phyloP scores from a whole-genome alignment of 805 yeast genomes.

The Yamadazyma nakazawae region DNA sequence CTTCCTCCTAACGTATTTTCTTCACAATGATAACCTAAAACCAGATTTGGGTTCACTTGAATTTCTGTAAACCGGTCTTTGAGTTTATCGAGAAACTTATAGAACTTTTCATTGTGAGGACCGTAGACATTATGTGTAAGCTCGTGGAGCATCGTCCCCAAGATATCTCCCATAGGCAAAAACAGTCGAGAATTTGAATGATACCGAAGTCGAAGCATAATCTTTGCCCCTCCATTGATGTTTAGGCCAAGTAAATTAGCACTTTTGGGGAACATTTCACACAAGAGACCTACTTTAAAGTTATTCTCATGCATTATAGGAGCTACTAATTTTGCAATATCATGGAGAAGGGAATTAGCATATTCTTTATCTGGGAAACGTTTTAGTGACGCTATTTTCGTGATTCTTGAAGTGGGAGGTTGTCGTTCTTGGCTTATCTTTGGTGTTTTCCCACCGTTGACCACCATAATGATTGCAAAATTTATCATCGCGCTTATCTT shows the following conservation, averaged over 20 bases:
- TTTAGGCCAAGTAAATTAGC: constrained; percentile 71
- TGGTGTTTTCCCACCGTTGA: constrained; percentile 4
- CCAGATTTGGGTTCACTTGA: constrained; percentile 36
- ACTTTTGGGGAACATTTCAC: constrained; percentile 80
- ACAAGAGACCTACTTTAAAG: constrained; percentile 61
- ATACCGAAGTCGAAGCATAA: constrained; percentile 66
- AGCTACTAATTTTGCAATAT: constrained; percentile 66
- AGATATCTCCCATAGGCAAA: constrained; percentile 57
- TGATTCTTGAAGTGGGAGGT: constrained; percentile 35
- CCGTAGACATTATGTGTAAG: constrained; percentile 77
- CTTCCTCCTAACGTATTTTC: constrained; percentile 44
- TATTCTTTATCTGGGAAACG: constrained; percentile 34
- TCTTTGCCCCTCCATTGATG: constrained; percentile 72
- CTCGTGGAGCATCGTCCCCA: constrained; percentile 89
- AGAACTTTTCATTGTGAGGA: constrained; percentile 75
- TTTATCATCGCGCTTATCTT: not conserved
- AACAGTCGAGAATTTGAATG: constrained; percentile 52
- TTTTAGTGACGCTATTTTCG: constrained; percentile 37
- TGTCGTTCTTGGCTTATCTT: constrained; percentile 17
- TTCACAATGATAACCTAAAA: constrained; percentile 44
- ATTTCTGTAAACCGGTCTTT: constrained; percentile 47
- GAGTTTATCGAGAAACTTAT: constrained; percentile 59
- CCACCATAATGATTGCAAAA: constrained; percentile 2
- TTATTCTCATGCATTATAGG: constrained; percentile 72
- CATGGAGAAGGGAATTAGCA: constrained; percentile 54